Evolutionary conservation across 176 grass and related monocot genomes (phyloP), one percentile per base, ranked within the genome.

Genomic region (Oryza nivara): DNA sequence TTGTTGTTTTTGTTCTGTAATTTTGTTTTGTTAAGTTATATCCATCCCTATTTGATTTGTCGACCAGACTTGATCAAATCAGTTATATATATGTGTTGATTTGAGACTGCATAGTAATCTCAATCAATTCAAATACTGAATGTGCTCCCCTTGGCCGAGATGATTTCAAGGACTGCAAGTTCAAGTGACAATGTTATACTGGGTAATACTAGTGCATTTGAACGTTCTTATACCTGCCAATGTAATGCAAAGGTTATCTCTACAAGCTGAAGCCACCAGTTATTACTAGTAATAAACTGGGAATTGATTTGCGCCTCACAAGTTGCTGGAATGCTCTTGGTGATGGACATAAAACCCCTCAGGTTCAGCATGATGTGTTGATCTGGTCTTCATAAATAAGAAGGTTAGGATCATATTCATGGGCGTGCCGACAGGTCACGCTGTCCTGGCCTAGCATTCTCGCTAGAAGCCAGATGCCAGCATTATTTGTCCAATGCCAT

Each of bases 21-120:
- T 86, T 87, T 87, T 86, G 79, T 75, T 87, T 64, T 22, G 3
- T 73, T 68, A 5, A 56, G 88, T 28, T 70, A 87, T 74, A 79
- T 90, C 58, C 43, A 75, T 75, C 67, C 63, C 61, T 11, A 70
- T 70, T 90, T 70, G 25, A 83, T 75, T 7, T 75, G 75, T 83
- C 80, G 32, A 69, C 17, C 65, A 14, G 69, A 87, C 61, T 68
- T 74, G 35, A 70, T 80, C 30, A 70, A 80, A 45, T 69, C 49
- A 54, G 49, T 45, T 80, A 90, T 80, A 41, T 41, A 41, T 41
- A 41, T 41, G 87, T 80, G 83, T 68, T 87, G 26, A 64, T 82
- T 71, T 76, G 36, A 23, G 38, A 16, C 43, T 38, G 25, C 23
- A 76, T 77, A 65, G 63, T 45, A 34, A 9, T 6, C 10, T 9